Evolutionary conservation across 805 yeast genomes (phyloP), one percentile per base, ranked within the genome.

Genomic region (Saturnispora galanensis): DNA sequence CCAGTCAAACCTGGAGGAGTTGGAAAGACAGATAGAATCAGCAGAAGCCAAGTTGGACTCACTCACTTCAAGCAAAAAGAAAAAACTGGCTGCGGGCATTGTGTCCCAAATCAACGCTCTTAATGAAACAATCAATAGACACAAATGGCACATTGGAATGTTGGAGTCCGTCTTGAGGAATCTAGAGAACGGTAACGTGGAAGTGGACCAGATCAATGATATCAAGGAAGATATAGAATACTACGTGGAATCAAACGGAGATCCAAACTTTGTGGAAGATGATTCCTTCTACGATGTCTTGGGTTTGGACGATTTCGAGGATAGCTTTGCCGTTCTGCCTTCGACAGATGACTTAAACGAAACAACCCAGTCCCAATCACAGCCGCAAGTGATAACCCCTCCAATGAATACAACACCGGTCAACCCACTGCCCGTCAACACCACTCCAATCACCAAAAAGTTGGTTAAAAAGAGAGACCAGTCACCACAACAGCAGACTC

Each of bases 221-320:
- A 76, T 88, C 46, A 81, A 83, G 59, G 98, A 93, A 38, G 97
- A 93, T 62, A 81, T 93, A 64, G 83, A 77, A 51, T 90, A 93
- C 64, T 90, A 87, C 61, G 87, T 93, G 31, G 97, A 93, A 54
- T 85, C 85, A 55, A 93, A 93, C 59, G 94, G 84, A 64, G 95
- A 86, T 44, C 93, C 81, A 8, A 97, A 93, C 58, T 93, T 89
- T 60, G 82, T 90, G 35, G 95, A 88, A 57, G 96, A 93, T 62
- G 97, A 90, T 53, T 88, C 88, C 15, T 78, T 93, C 51, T 93
- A 90, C 64, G 97, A 93, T 54, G 88, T 81, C 45, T 72, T 93
- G 56, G 84, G 81, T 44, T 73, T 89, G 42, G 79, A 73, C 26
- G 59, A 60, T 37, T 79, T 77, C 28, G 51, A 46, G 8, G 56